Evolutionary conservation across 768 basidiomycete genomes (phyloP).

Genomic region (Tylopilus sp.): DNA sequence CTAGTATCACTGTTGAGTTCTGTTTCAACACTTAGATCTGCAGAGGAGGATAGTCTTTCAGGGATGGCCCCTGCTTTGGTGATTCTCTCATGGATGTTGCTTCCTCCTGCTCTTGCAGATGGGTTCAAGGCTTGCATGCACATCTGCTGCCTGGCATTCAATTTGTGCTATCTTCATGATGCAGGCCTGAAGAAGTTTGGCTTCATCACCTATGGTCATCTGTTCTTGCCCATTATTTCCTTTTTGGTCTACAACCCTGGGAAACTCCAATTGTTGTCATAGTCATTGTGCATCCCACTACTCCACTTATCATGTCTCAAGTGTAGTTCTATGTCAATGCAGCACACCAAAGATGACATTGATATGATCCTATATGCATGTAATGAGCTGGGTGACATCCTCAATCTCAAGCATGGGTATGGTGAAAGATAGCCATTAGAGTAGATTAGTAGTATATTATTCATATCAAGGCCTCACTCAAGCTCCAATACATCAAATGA

Average conservation of each 20-base stretch:
- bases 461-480: no score
- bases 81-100: constrained; percentile 75
- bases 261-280: constrained; percentile 86
- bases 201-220: constrained; percentile 94
- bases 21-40: constrained; percentile 23
- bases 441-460: no score
- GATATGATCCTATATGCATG: constrained; percentile 82
- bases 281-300: constrained; percentile 89
- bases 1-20: constrained; percentile 34
- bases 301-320: constrained; percentile 81
- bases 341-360: constrained; percentile 91
- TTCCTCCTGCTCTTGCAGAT: constrained; percentile 70
- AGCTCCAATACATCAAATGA: no score
- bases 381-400: constrained; percentile 85
- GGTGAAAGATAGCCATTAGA: constrained; percentile 77
- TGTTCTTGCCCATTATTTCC: constrained; percentile 90
- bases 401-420: constrained; percentile 84
- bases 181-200: constrained; percentile 84
- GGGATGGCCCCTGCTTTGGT: constrained; percentile 64
- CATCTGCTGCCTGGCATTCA: constrained; percentile 89
- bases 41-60: constrained; percentile 51
- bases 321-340: constrained; percentile 95
- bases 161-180: constrained; percentile 89
- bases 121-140: constrained; percentile 83
- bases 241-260: constrained; percentile 88